These are phyloP conservation scores for Echria macrotheca DNA, from an alignment of 495 filamentous ascomycete genomes.

Conservation along the genomic window DNA sequence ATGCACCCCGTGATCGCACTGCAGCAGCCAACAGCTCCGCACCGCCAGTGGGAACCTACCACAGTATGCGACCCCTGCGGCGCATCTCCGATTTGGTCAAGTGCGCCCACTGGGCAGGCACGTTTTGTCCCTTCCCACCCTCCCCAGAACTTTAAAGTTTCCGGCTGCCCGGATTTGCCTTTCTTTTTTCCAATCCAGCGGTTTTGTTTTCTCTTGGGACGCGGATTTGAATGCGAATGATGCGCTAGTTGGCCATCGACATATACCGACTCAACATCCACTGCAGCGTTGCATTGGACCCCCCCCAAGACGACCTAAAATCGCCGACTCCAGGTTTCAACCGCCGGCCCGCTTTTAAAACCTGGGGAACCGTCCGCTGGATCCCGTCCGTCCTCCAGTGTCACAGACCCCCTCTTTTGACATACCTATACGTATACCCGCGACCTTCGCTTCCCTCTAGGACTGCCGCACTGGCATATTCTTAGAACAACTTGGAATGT, in stretches of 20 bases:
- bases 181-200: too few relatives aligned
- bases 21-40: neutral
- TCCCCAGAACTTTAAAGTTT: neutral
- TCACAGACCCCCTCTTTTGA: neutral
- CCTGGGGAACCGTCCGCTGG: neutral
- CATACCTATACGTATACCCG: too few relatives aligned
- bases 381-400: neutral
- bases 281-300: neutral
- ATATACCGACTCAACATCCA: too few relatives aligned
- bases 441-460: too few relatives aligned
- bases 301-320: neutral
- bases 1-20: slow-evolving; percentile 6
- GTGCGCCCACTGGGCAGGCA: neutral
- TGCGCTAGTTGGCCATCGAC: too few relatives aligned
- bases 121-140: slow-evolving; percentile 3
- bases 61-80: neutral
- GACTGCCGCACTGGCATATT: too few relatives aligned
- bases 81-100: slow-evolving; percentile 4
- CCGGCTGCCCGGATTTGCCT: neutral
- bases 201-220: too few relatives aligned
- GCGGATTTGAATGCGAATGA: too few relatives aligned
- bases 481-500: too few relatives aligned
- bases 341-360: slow-evolving; percentile 1
- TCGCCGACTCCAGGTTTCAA: neutral
- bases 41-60: neutral